Evolutionary conservation across 2,329 filamentous ascomycete genomes (phyloP), one percentile per base, ranked within the genome.

Genomic region (Penicillium sp.): DNA sequence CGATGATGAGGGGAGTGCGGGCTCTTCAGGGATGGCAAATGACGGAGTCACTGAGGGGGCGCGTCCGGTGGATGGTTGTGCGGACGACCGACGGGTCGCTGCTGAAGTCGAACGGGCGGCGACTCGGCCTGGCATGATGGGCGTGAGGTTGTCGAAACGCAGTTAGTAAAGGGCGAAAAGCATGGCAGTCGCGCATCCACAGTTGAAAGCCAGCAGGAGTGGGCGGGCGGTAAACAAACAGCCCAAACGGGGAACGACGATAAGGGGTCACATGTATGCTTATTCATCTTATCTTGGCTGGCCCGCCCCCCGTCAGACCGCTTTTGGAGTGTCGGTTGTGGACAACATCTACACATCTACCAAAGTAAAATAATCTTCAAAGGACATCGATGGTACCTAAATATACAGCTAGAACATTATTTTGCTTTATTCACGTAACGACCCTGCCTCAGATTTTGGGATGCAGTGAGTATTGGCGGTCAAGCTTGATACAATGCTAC

Each of bases 1-100:
- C 14, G 71, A 68, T 24, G 73, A 68, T 55, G 74, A 70, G 33
- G 77, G 76, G 24, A 73, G 61, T 16, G 74, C 58, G 13, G 75
- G 73, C 59, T 96, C 92, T 68, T 89, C 85, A 40, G 90, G 89
- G n/a, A 90, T 75, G 39, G 68, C 70, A 50, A 73, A 70, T 3
- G 72, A 70, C 2, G 77, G 75, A 6, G 76, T 74, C 56, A 69
- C 73, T 35, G 74, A 77, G 19, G 67, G 70, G 95, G 81, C 95
- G 92, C 58, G 97, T 95, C 73, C 93, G 89, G 54, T 87, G 89
- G 61, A 86, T 92, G 66, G 97, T 90, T 60, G 91, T 46, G 70
- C 71, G 24, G 76, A 77, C n/a, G 73, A 70, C 64, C 74, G 75
- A 62, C 76, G 75, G 50, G 73, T 71, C 14, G 74, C 65, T 54